These are phyloP conservation scores for Astrothelium subdiscretum DNA, from an alignment of 495 filamentous ascomycete species.

Conservation along the genomic window DNA sequence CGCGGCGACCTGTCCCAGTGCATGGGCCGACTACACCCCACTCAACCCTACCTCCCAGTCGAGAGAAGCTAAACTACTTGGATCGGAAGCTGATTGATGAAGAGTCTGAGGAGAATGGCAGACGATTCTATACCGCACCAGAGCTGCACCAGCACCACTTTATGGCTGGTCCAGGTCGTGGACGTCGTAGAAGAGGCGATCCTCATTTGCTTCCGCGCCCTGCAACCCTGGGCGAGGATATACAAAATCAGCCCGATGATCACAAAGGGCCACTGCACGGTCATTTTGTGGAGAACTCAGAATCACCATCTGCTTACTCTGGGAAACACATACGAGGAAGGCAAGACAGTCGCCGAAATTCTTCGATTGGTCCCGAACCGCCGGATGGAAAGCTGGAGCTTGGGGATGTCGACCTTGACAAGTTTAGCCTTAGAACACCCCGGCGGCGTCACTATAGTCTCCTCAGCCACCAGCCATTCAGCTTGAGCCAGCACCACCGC, in stretches of 20 bases:
- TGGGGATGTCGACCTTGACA: background rate
- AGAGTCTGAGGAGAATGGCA: background rate
- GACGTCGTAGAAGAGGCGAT: background rate
- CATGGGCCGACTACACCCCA: background rate
- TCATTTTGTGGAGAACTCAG: background rate
- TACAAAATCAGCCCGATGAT: background rate
- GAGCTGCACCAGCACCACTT: background rate
- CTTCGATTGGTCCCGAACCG: constrained; percentile 1
- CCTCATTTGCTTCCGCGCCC: background rate
- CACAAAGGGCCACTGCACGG: background rate
- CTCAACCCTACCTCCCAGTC: background rate
- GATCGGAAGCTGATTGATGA: background rate
- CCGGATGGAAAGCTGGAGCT: background rate
- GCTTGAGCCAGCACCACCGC: constrained; percentile 18
- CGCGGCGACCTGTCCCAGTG: background rate
- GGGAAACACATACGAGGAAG: background rate
- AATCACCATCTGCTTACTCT: background rate
- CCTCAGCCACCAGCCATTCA: constrained; percentile 15
- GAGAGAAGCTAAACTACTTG: background rate
- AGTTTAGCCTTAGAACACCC: constrained; percentile 2
- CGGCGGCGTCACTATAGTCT: constrained; percentile 18
- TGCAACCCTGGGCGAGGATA: background rate
- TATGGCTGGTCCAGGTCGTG: background rate
- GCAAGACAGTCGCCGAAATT: background rate
- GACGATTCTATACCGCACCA: background rate